Evolutionary conservation across 257 asterid genomes (phyloP).

Genomic region (Parsonsia alboflavescens): DNA sequence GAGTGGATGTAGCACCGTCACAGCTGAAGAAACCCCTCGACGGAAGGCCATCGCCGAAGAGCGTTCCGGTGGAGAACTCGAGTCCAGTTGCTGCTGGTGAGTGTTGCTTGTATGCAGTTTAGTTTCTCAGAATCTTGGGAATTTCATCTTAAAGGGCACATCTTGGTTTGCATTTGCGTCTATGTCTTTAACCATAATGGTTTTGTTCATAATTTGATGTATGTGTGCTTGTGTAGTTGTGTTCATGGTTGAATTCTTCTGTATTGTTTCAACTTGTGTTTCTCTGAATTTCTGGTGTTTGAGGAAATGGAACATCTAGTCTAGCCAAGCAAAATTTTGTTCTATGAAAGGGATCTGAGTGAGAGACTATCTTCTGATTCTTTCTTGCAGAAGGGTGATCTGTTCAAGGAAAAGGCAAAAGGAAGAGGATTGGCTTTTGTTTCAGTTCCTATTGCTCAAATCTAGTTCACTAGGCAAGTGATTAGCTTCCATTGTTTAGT

Average conservation of each 20-base stretch:
- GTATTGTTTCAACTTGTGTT: background rate
- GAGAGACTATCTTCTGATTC: no score
- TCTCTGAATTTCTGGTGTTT: background rate
- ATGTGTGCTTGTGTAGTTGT: background rate
- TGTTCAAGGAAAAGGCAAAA: no score
- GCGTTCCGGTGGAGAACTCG: conserved; percentile 24
- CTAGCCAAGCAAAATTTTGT: no score
- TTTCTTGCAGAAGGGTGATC: no score
- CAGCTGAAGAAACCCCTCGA: conserved; percentile 49
- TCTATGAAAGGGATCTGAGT: no score
- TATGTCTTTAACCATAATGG: background rate
- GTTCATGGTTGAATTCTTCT: background rate
- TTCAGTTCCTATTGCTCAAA: no score
- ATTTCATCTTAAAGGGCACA: background rate
- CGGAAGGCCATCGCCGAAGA: conserved; percentile 32
- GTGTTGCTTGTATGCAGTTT: background rate
- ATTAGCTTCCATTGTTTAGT: no score
- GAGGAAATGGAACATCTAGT: background rate
- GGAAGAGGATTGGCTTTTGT: no score
- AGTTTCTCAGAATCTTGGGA: background rate
- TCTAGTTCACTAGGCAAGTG: no score
- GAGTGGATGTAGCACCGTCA: conserved; percentile 41
- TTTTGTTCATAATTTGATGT: background rate
- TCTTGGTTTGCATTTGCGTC: background rate
- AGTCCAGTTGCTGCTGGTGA: conserved; percentile 43